Base-by-base conservation (phyloP, 75 land plant genomes). In the Pinus tabuliformis region DNA sequence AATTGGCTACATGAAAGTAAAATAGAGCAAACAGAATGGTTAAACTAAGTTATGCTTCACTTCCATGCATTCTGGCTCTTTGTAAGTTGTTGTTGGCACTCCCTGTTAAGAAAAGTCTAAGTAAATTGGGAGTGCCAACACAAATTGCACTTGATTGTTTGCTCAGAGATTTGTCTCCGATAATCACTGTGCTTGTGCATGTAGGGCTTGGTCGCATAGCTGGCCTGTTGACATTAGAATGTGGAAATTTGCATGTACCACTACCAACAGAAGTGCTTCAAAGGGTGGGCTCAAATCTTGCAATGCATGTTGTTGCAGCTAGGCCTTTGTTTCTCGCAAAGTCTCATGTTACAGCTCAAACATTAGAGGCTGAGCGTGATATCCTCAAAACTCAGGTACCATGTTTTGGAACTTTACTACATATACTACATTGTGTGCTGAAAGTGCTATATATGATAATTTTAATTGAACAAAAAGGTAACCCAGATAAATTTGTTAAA, bases 241-340 rank as follows among this genome's bases (percentile, higher is more conserved):
- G 79, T 59, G 92, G 92, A 72, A 85, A 82, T 81, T 79, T 61
- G 2, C 75, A 57, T 64, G 75, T 77, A 77, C 75, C 81, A 54
- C 73, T 77, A 77, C 75, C 81, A 54, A 5, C 76, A 12, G 90
- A 88, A 59, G 86, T 85, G 52, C 76, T 94, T 54, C 80, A 82
- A 11, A 30, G 57, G 56, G 86, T 92, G 75, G 99, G 99, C 57
- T 84, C 89, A 36, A 86, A 91, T 58, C 75, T 96, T 61, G 99
- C 99, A 62, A 96, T 96, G 99, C 99, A 96, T 78, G 77, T 96
- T 62, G 99, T 96, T 16, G 99, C 99, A 39, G 68, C 89, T 64
- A 92, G 86, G 78, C 99, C 99, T 54, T 78, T 89, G 71, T 96
- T 91, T 77, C 82, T 96, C 75, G 86, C 97, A 24, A 96, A 85